These are phyloP conservation scores for Durotheca rogersii DNA, from an alignment of 495 filamentous ascomycete species.

Conservation along the genomic window DNA sequence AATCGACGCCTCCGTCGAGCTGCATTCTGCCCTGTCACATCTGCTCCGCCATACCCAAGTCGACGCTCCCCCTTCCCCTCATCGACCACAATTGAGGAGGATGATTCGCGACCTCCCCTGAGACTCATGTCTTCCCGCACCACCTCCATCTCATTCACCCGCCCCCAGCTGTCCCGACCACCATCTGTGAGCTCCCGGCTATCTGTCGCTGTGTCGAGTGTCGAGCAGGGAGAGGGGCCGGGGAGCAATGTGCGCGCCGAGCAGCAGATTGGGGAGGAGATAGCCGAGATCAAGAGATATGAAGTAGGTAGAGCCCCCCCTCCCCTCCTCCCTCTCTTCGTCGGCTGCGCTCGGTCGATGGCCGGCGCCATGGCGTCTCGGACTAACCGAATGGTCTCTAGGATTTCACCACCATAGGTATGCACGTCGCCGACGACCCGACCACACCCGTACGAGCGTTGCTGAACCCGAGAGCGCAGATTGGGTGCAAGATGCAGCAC, in stretches of 20 bases:
- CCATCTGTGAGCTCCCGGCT: constrained; percentile 69
- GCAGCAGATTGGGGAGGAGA: constrained; percentile 84
- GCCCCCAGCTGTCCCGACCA: constrained; percentile 45
- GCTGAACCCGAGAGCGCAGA: constrained; percentile 49
- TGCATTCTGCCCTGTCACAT: no score
- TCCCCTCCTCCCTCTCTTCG: no score
- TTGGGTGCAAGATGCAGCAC: constrained; percentile 96
- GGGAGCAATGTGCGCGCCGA: constrained; percentile 44
- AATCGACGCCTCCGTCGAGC: no score
- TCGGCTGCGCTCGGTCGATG: background rate
- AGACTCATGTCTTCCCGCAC: constrained; percentile 62
- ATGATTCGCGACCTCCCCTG: constrained; percentile 10
- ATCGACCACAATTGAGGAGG: no score
- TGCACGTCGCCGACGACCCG: constrained; percentile 8
- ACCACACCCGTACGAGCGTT: background rate
- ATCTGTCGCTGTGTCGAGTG: constrained; percentile 66
- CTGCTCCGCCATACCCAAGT: no score
- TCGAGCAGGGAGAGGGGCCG: constrained; percentile 58
- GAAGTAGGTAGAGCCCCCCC: no score
- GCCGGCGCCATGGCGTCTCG: no score
- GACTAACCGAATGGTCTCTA: constrained; percentile 24
- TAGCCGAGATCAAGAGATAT: constrained; percentile 96
- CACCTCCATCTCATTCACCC: constrained; percentile 56
- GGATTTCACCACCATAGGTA: constrained; percentile 90
- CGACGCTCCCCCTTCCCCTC: no score